Evolutionary conservation across 2,329 filamentous ascomycete genomes (phyloP), one percentile per base, ranked within the genome.

Genomic region (Fusarium miscanthi): DNA sequence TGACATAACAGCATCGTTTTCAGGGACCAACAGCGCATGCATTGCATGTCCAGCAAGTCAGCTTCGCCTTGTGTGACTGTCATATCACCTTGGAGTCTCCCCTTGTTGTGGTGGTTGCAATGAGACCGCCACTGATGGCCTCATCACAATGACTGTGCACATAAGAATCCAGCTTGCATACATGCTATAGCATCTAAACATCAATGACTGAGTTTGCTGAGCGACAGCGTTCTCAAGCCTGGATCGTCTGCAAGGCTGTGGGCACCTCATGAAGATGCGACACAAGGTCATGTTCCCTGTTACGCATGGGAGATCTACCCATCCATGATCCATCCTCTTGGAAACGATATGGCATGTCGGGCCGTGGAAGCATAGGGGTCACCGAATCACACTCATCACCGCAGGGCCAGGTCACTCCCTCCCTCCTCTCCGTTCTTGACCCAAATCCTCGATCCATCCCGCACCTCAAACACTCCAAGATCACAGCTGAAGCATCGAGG

Each of bases 231-330:
- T 40, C 58, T 31, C 54, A 42, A 53, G 63, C 72, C 65, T 68
- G 63, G 74, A 72, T 77, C 66, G 46, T 53, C 74, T 65, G 63
- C 71, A 77, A 74, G 71, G 74, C 75, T 74, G 65, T 43, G 56
- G 58, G 31, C 54, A 63, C 38, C 56, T 68, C 59, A 65, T 73
- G 62, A 63, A 46, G 74, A 77, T 77, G 73, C 51, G 71, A 76
- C 71, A 74, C 71, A 76, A 68, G 74, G 71, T 70, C 64, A 51
- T 65, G 54, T 62, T 66, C 74, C 74, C 65, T 74, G 73, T 57
- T 69, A 70, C 66, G 73, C 69, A 76, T 77, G 73, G 75, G 63
- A 70, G 70, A 76, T 77, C 74, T 74, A 75, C 61, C 33, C 23
- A 35, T 48, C 53, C 40, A 48, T 57, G 53, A 59, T 73, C 73